Conservation (phyloP, 331 rosid species). For the Rhamnella rubrinervis region DNA sequence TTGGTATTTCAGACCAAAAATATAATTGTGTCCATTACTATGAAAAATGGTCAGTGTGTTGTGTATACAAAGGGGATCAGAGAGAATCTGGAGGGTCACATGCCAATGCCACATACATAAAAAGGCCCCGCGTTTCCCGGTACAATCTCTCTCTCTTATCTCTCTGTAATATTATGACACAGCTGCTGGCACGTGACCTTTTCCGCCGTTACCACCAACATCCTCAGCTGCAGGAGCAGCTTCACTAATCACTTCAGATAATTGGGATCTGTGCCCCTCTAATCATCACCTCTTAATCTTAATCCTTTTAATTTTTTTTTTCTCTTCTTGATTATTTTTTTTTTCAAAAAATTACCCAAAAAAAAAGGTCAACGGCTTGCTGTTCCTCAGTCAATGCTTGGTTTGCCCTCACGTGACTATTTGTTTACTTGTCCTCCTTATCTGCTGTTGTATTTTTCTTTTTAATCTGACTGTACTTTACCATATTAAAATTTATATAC, state of each 20-base stretch:
- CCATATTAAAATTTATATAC: no score
- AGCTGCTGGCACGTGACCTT: slow-evolving; percentile 51
- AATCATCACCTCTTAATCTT: slow-evolving; percentile 43
- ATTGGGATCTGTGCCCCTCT: slow-evolving; percentile 58
- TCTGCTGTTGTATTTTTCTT: no score
- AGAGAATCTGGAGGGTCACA: slow-evolving; percentile 37
- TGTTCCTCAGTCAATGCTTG: slow-evolving; percentile 21
- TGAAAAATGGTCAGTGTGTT: no score
- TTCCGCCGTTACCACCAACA: slow-evolving; percentile 40
- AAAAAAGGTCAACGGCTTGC: slow-evolving; percentile 24
- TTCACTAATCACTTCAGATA: slow-evolving; percentile 10
- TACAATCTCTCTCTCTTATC: slow-evolving; percentile 25
- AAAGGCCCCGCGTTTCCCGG: slow-evolving; percentile 42
- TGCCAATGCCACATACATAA: slow-evolving; percentile 23
- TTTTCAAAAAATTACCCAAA: not conserved
- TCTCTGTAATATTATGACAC: not conserved
- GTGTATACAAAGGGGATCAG: not conserved
- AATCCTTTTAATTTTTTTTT: slow-evolving; percentile 21
- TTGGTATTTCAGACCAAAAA: no score
- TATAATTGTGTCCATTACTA: no score
- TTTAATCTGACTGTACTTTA: no score
- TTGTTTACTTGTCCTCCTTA: not conserved
- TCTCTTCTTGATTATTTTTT: not conserved
- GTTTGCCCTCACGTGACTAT: slow-evolving; percentile 19
- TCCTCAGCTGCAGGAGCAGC: not conserved